Conservation (phyloP, 2,329 filamentous ascomycete species). For the Rhinocladiella similis region DNA sequence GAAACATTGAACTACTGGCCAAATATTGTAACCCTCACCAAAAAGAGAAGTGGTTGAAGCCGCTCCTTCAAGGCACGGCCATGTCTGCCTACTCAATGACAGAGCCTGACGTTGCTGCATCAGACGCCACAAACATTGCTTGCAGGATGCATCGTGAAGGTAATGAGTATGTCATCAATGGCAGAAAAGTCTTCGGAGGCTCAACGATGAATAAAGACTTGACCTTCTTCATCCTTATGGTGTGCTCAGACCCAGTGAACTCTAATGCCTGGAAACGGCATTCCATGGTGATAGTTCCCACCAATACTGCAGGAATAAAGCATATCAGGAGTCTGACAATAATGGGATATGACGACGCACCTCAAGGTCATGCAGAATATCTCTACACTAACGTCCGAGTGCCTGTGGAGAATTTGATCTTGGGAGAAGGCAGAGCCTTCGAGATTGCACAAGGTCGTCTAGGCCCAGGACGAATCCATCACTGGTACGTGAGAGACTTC, state of each 20-base stretch:
- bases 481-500: constrained; percentile 56
- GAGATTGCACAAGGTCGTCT: constrained; percentile 90
- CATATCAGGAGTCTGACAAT: constrained; percentile 82
- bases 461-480: constrained; percentile 84
- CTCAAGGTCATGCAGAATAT: constrained; percentile 84
- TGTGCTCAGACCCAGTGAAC: constrained; percentile 74
- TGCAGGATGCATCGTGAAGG: constrained; percentile 70
- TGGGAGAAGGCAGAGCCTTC: constrained; percentile 82
- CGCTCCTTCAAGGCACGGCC: constrained; percentile 73
- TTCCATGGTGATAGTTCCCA: constrained; percentile 78
- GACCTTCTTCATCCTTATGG: constrained; percentile 85
- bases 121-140: constrained; percentile 80
- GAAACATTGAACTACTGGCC: constrained; percentile 85
- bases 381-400: constrained; percentile 79
- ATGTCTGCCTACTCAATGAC: constrained; percentile 83
- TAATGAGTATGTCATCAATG: constrained; percentile 79
- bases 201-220: constrained; percentile 22
- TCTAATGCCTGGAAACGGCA: constrained; percentile 75
- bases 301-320: constrained; percentile 72
- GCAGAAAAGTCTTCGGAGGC: constrained; percentile 37
- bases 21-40: constrained; percentile 59
- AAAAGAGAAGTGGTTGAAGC: constrained; percentile 72
- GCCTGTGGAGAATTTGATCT: constrained; percentile 66
- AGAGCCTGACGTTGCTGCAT: constrained; percentile 74
- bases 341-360: constrained; percentile 78